Evolutionary conservation across 2,329 filamentous ascomycete genomes (phyloP).

Genomic region (Penicillium decumbens): DNA sequence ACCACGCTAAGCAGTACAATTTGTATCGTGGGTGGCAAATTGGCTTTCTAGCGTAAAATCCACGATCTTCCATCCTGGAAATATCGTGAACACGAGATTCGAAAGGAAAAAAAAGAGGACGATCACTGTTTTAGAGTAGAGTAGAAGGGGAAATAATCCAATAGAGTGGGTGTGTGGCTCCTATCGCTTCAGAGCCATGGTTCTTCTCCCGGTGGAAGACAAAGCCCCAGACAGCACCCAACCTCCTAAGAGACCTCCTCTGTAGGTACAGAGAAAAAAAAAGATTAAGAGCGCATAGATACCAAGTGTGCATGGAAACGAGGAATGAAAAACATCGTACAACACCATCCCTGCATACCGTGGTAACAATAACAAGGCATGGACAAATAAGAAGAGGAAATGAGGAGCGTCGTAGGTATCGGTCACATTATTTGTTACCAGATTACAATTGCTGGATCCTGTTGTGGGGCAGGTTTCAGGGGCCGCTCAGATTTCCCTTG

Average conservation of each 20-base stretch:
- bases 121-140: constrained; percentile 1
- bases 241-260: background rate
- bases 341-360: constrained; percentile 32
- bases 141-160: background rate
- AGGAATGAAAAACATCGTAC: constrained; percentile 24
- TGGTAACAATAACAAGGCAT: constrained; percentile 21
- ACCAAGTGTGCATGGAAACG: constrained; percentile 15
- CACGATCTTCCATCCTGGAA: background rate
- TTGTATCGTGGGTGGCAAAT: constrained; percentile 4
- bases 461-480: constrained; percentile 30
- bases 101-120: background rate
- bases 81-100: background rate
- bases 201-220: background rate
- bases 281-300: background rate
- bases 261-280: no score
- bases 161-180: constrained; percentile 5
- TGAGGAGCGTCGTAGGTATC: constrained; percentile 6
- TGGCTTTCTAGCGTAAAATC: constrained; percentile 7
- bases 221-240: background rate
- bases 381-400: constrained; percentile 12
- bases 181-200: constrained; percentile 17
- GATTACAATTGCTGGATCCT: constrained; percentile 9
- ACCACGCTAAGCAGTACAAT: constrained; percentile 12
- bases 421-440: constrained; percentile 19
- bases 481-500: constrained; percentile 26